Evolutionary conservation across 2,329 filamentous ascomycete genomes (phyloP).

Genomic region (Aspergillus aculeatus): DNA sequence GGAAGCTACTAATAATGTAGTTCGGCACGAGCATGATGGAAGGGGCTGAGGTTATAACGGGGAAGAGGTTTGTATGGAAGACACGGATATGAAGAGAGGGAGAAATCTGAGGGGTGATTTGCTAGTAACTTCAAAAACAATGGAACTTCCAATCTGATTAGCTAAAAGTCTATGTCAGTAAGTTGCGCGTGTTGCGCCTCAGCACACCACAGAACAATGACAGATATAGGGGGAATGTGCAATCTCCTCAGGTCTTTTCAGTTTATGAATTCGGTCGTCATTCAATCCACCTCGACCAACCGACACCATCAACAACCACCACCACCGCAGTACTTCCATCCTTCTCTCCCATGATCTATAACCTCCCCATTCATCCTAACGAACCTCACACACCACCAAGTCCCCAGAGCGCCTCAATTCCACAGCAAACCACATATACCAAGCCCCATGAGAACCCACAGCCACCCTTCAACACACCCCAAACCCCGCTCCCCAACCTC

Average conservation of each 20-base stretch:
- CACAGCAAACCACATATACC: neutral
- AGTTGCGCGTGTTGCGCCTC: neutral
- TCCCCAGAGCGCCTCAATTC: slow-evolving; percentile 12
- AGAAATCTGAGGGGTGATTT: neutral
- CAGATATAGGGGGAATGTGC: neutral
- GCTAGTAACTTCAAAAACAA: slow-evolving; percentile 1
- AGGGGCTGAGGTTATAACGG: neutral
- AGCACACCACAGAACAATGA: neutral
- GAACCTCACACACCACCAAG: slow-evolving; percentile 11
- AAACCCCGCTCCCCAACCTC: neutral
- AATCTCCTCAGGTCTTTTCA: slow-evolving; percentile 49
- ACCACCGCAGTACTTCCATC: slow-evolving; percentile 30
- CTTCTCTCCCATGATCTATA: neutral
- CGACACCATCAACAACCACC: slow-evolving; percentile 6
- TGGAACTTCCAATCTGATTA: neutral
- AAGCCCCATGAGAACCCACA: slow-evolving; percentile 3
- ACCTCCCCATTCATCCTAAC: slow-evolving; percentile 12
- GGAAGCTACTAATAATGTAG: neutral
- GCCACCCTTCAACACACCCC: neutral
- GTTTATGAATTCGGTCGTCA: slow-evolving; percentile 42
- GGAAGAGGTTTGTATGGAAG: neutral
- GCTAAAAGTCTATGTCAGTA: neutral
- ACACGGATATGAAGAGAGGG: neutral
- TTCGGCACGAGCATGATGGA: neutral
- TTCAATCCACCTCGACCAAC: slow-evolving; percentile 28